phyloP scores from a whole-genome alignment of 2,329 filamentous ascomycete species.

The Ophiostoma triangulosporum region DNA sequence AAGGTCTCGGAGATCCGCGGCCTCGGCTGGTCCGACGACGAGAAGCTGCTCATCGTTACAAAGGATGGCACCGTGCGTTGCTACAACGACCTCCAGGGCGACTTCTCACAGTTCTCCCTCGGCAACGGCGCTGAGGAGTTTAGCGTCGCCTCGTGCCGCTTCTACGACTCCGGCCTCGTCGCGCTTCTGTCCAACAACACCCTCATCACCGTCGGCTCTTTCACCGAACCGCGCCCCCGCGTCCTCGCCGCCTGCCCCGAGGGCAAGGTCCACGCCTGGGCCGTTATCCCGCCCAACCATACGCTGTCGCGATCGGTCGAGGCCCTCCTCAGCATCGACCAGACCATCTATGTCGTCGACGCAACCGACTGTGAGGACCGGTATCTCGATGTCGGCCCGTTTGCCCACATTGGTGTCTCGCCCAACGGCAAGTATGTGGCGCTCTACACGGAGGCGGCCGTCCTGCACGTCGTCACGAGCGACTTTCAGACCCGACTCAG shows the following conservation, averaged over 20 bases:
- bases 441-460: conserved; percentile 73
- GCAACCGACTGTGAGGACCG: conserved; percentile 83
- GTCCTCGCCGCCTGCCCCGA: conserved; percentile 63
- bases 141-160: conserved; percentile 77
- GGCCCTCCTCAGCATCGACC: conserved; percentile 70
- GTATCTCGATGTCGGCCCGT: conserved; percentile 81
- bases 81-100: conserved; percentile 82
- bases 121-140: conserved; percentile 81
- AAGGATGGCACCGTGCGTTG: conserved; percentile 82
- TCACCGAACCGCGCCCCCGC: conserved; percentile 80
- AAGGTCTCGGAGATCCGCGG: conserved; percentile 67
- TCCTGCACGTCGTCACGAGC: conserved; percentile 82
- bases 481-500: conserved; percentile 89
- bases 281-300: conserved; percentile 72
- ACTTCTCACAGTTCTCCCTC: conserved; percentile 88
- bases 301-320: conserved; percentile 89
- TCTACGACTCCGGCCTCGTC: conserved; percentile 87
- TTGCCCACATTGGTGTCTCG: conserved; percentile 79
- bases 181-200: conserved; percentile 81
- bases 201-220: conserved; percentile 74
- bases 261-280: conserved; percentile 76
- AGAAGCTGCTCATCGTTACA: conserved; percentile 77
- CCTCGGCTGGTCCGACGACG: conserved; percentile 92
- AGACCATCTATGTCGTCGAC: conserved; percentile 79
- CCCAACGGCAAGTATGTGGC: conserved; percentile 82